Conservation (phyloP, 306 rosid genomes). For the Prunus mongolica region DNA sequence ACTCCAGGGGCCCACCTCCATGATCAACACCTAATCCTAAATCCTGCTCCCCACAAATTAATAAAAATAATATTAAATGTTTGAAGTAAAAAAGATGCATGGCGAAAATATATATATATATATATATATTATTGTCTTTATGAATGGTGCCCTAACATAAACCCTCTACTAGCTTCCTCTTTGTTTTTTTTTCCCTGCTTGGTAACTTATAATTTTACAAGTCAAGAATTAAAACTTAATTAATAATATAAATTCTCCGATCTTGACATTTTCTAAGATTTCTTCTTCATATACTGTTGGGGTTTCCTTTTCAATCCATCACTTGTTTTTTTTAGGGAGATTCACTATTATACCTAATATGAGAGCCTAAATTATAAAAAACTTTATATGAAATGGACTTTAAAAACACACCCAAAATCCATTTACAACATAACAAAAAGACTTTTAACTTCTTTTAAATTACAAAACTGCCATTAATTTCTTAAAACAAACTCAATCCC, state of each 20-base stretch:
- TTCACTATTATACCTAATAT: no score
- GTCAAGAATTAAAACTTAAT: no score
- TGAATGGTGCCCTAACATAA: not conserved
- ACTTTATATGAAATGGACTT: no score
- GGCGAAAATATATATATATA: not conserved
- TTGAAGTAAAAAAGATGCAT: not conserved
- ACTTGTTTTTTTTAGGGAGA: not conserved
- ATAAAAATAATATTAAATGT: not conserved
- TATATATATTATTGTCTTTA: not conserved
- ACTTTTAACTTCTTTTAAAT: no score
- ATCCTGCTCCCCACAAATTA: slow-evolving; percentile 12
- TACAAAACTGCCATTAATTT: no score
- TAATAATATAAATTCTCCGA: not conserved
- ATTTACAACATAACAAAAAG: no score
- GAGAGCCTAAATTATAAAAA: no score
- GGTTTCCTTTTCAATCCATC: not conserved
- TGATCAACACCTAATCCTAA: slow-evolving; percentile 20
- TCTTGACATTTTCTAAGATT: not conserved
- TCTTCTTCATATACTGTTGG: not conserved
- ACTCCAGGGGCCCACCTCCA: not conserved
- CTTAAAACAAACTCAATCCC: no score
- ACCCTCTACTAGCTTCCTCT: not conserved
- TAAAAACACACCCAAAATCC: no score
- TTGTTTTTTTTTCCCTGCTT: not conserved
- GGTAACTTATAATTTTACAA: not conserved